Evolutionary conservation across 2,329 filamentous ascomycete species (phyloP), one percentile per base, ranked within the genome.

Genomic region (Macroventuria anomochaeta): DNA sequence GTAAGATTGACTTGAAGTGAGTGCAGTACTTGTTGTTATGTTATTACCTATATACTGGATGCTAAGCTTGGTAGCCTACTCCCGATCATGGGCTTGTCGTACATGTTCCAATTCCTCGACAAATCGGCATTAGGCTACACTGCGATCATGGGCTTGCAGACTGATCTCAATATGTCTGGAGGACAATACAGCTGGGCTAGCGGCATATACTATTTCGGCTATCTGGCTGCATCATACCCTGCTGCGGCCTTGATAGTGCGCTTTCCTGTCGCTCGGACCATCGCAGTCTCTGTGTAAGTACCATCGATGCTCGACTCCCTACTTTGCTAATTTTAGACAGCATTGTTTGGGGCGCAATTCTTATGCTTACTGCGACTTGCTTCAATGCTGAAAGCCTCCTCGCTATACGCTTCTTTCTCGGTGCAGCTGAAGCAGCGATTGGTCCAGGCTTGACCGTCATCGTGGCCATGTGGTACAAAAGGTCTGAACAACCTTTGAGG

Each of bases 381-480:
- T 77, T 61, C 26, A 80, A 77, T 55, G 83, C 79, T 60, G 76
- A 74, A 3, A 76, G 78, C 0, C 69, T 84, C 10, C 75, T 81
- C 11, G 72, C 76, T 5, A 76, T 80, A 2, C 75, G 82, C 12
- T 76, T 82, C 13, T 65, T 84, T 2, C 72, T 84, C 1, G 82
- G 82, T 13, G 77, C 76, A 38, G 82, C 83, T 51, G 83, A 85
- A 63, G 74, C 57, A 23, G 44, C 47, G 3, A 53, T 62, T 13
- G 52, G 42, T 1, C 85, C 85, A 2, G 80, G 79, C 0, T 86
- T 87, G 55, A 85, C 87, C 79, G 71, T 88, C 2, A 83, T 88
- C 28, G 87, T 85, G 0, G 80, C 79, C 10, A 87, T 87, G 84
- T 88, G 83, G 80, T 84, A 86, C 59, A 86, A 84, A 0, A 77